phyloP scores from a whole-genome alignment of 75 land plant species.

The Pinus albicaulis region DNA sequence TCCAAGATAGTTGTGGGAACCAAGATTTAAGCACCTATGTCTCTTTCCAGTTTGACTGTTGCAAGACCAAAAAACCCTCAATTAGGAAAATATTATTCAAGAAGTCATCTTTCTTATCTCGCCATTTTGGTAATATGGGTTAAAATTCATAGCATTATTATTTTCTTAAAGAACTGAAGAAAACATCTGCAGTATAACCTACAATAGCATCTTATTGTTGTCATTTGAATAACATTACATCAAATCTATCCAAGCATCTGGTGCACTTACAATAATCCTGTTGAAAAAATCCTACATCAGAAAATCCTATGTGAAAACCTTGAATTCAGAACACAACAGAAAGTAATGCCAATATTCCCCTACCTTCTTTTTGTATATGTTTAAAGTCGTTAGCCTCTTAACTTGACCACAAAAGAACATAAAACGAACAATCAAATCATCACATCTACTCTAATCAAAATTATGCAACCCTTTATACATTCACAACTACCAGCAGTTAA shows the following conservation, averaged over 20 bases:
- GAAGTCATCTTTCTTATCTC: neutral
- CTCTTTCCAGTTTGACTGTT: conserved; percentile 30
- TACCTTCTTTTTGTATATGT: neutral
- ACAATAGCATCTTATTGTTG: conserved; percentile 85
- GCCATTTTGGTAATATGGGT: neutral
- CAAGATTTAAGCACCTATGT: conserved; percentile 79
- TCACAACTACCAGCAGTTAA: too few species aligned
- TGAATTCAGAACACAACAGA: neutral
- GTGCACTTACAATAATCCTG: conserved; percentile 90
- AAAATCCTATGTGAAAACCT: neutral
- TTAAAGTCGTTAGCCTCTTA: neutral
- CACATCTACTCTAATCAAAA: neutral
- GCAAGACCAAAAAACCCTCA: neutral
- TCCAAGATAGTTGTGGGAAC: conserved; percentile 96
- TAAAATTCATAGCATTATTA: neutral
- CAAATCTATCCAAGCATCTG: conserved; percentile 92
- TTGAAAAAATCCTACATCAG: conserved; percentile 84
- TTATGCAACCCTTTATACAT: too few species aligned
- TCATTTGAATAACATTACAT: conserved; percentile 82
- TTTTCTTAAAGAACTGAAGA: neutral
- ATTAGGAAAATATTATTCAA: neutral
- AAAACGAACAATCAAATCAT: neutral
- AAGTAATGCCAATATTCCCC: neutral
- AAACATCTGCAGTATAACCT: conserved; percentile 7
- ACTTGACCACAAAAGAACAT: too few species aligned